Evolutionary conservation across 106 monocot genomes (phyloP).

Genomic region (Apostasia ramifera): DNA sequence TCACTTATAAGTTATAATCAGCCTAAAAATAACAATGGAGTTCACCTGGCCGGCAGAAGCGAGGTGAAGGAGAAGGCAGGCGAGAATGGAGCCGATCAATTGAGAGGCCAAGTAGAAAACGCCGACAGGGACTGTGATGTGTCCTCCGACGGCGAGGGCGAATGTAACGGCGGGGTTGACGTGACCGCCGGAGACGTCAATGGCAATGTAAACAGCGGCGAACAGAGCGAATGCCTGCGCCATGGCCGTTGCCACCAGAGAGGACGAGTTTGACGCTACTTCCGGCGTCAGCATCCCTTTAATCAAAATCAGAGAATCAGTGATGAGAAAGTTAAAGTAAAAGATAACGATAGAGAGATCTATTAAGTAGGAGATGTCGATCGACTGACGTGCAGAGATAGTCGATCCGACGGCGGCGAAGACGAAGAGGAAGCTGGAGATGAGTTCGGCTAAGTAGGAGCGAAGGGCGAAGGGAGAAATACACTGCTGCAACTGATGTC

Average conservation of each 20-base stretch:
- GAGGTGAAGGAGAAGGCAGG: conserved; percentile 65
- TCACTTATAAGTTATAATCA: no score
- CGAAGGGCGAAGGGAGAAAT: conserved; percentile 56
- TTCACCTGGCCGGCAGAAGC: conserved; percentile 70
- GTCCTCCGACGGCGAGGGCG: conserved; percentile 51
- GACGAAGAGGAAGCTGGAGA: conserved; percentile 91
- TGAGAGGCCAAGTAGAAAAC: conserved; percentile 69
- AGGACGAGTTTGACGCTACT: conserved; percentile 45
- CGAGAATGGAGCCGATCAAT: conserved; percentile 52
- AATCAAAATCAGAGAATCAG: not conserved
- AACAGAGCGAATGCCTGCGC: conserved; percentile 75
- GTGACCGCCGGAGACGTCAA: conserved; percentile 73
- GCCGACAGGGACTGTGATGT: conserved; percentile 43
- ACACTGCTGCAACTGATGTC: conserved; percentile 33
- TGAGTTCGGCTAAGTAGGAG: conserved; percentile 79
- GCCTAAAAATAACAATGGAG: conserved; percentile 1
- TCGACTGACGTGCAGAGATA: conserved; percentile 49
- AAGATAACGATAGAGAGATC: not conserved
- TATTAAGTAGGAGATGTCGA: no score
- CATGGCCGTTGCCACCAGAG: conserved; percentile 59
- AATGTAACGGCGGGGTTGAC: conserved; percentile 92
- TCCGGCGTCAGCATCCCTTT: conserved; percentile 78
- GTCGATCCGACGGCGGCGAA: conserved; percentile 64
- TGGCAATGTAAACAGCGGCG: conserved; percentile 59
- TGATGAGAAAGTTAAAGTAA: not conserved